Evolutionary conservation across 2,329 filamentous ascomycete genomes (phyloP).

Genomic region (Thelonectria blattea): DNA sequence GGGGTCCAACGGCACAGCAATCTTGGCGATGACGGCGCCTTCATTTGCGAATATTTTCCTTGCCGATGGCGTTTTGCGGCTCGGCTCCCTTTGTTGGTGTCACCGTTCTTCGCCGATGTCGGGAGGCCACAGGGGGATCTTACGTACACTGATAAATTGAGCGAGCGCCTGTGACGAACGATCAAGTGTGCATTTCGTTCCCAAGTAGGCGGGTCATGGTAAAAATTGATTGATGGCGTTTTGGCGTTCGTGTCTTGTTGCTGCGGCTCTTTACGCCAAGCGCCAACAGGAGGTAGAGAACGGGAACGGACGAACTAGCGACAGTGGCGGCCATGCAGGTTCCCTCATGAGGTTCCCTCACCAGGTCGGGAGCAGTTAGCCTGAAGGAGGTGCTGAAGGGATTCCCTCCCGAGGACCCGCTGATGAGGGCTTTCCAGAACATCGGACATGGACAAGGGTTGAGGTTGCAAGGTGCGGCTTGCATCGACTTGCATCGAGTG

Average conservation of each 20-base stretch:
- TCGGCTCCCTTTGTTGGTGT: neutral
- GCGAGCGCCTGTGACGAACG: neutral
- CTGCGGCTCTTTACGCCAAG: slow-evolving; percentile 13
- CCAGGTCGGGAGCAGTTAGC: neutral
- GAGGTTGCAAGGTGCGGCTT: slow-evolving; percentile 10
- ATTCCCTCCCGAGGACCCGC: slow-evolving; percentile 10
- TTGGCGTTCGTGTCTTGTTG: slow-evolving; percentile 1
- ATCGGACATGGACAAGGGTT: neutral
- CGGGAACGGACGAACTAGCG: slow-evolving; percentile 21
- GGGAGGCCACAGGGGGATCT: neutral
- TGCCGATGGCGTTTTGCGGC: slow-evolving; percentile 3
- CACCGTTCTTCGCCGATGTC: slow-evolving; percentile 3
- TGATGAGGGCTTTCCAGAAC: slow-evolving; percentile 28
- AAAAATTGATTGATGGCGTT: neutral
- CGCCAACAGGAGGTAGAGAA: neutral
- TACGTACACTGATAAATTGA: neutral
- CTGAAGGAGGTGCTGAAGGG: neutral
- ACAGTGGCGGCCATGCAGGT: slow-evolving; percentile 17
- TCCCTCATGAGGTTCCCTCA: neutral
- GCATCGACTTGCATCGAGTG: too few relatives aligned
- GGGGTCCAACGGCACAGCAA: slow-evolving; percentile 7
- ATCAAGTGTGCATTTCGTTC: neutral
- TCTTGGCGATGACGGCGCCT: slow-evolving; percentile 18
- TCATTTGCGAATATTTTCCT: neutral
- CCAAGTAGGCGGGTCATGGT: slow-evolving; percentile 1